Percentiles rank a stretch among this genome's conserved stretches.
Evolutionary conservation across 768 basidiomycete genomes (phyloP).

Genomic region (Kwoniella heveanensis): DNA sequence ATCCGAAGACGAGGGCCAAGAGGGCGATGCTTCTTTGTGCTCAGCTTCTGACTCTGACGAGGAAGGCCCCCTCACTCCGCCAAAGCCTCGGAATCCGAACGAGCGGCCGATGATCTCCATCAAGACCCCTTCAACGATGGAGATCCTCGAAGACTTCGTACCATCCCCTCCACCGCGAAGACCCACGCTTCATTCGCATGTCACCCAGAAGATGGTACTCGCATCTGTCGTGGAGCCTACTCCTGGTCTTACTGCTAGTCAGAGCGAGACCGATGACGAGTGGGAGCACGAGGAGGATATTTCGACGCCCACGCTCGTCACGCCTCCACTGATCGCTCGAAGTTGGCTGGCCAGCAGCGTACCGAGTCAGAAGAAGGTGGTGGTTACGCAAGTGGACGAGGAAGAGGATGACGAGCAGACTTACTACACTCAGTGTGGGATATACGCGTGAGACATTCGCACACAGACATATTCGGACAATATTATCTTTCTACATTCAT

Average conservation of each 20-base stretch:
- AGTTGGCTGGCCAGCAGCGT: background rate
- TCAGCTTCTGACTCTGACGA: constrained; percentile 11
- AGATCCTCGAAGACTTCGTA: background rate
- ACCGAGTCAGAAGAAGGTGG: background rate
- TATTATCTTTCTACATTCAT: too few species aligned
- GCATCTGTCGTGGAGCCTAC: background rate
- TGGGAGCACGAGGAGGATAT: constrained; percentile 18
- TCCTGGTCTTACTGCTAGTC: constrained; percentile 1
- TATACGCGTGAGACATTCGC: background rate
- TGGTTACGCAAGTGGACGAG: background rate
- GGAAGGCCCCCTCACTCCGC: constrained; percentile 21
- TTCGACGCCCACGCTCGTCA: constrained; percentile 10
- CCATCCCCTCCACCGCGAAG: background rate
- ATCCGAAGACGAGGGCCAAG: constrained; percentile 12
- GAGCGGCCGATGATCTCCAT: constrained; percentile 9
- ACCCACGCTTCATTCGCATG: background rate
- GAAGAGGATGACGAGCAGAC: constrained; percentile 6
- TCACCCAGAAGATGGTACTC: background rate
- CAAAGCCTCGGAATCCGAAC: constrained; percentile 1
- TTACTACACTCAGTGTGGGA: constrained; percentile 9
- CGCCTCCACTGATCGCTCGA: constrained; percentile 13
- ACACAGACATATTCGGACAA: too few species aligned
- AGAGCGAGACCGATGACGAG: constrained; percentile 6
- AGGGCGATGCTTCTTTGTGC: constrained; percentile 3
- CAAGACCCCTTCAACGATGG: background rate